Conservation (phyloP, 495 filamentous ascomycete genomes). For the Aspergillus carlsbadensis region DNA sequence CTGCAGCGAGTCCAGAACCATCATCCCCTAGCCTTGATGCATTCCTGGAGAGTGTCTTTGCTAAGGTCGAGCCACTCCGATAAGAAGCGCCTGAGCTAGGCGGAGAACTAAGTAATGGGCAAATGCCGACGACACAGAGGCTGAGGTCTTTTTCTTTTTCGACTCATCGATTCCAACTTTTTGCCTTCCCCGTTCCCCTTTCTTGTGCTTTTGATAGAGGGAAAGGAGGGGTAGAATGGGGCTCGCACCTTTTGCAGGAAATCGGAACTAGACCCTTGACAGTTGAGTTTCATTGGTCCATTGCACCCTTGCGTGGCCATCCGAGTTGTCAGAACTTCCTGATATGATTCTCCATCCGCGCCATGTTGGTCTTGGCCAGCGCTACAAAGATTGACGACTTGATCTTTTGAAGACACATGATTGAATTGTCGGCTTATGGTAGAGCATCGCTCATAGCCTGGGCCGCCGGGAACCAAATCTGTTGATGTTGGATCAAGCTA, state of each 20-base stretch:
- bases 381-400: neutral
- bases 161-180: constrained; percentile 5
- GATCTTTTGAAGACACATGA: neutral
- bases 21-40: neutral
- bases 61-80: too few relatives aligned
- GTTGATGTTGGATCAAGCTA: neutral
- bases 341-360: neutral
- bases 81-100: neutral
- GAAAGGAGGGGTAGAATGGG: constrained; percentile 6
- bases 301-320: constrained; percentile 21
- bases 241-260: constrained; percentile 16
- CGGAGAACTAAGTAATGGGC: neutral
- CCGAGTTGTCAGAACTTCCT: constrained; percentile 7
- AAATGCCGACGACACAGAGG: neutral
- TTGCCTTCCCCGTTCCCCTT: neutral
- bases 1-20: constrained; percentile 12
- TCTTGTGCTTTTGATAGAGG: neutral
- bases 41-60: neutral
- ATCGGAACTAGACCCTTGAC: constrained; percentile 13
- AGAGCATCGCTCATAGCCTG: neutral
- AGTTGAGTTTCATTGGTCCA: constrained; percentile 12
- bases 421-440: neutral
- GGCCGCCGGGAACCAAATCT: neutral
- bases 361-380: constrained; percentile 14
- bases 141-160: neutral